Base-by-base conservation (phyloP, 2,329 filamentous ascomycete genomes). In the Colletotrichum shisoi region DNA sequence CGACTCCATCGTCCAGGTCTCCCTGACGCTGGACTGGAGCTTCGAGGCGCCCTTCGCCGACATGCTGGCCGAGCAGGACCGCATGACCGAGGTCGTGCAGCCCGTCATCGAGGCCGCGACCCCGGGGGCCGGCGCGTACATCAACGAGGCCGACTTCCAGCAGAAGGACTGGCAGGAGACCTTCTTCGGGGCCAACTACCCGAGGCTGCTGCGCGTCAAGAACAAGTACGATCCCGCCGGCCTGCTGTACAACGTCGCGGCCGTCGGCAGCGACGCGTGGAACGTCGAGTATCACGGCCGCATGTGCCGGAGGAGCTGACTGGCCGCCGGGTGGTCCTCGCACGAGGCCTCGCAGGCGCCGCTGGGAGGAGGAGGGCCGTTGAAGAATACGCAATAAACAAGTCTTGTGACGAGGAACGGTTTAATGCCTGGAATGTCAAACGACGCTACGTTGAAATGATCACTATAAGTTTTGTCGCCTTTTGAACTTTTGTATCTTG, bases 111-210 rank as follows among this genome's bases (percentile, higher is more conserved):
- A 70, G 69, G 74, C 70, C 3, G 69, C 72, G n/a, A 74, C 70
- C 46, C 73, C 73, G 4, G 71, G 70, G 15, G 67, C 70, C 9
- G 74, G 74, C 8, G 71, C 70, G 8, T 76, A 78, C 62, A 70
- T 74, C 34, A 78, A 76, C 64, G 76, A 78, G 67, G 76, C 74
- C 6, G 74, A 77, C 42, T 69, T 76, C 37, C 72, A 72, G 63
- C 74, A 78, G 57, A 73, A 71, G 2, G 70, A 76, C 46, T 78
- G 75, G 66, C 71, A 67, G 12, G 51, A 75, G 57, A 69, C 71
- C 3, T 78, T 77, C 60, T 78, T 71, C 42, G 76, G 76, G 7
- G 48, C 52, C 5, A 60, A 73, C 49, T 78, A 77, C 40, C 66
- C 67, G 13, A 61, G 67, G n/a, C 72, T 77, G 21, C 40, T 72